These are phyloP conservation scores for Leptosphaerulina australis DNA, from an alignment of 2,329 filamentous ascomycete species.

Conservation along the genomic window DNA sequence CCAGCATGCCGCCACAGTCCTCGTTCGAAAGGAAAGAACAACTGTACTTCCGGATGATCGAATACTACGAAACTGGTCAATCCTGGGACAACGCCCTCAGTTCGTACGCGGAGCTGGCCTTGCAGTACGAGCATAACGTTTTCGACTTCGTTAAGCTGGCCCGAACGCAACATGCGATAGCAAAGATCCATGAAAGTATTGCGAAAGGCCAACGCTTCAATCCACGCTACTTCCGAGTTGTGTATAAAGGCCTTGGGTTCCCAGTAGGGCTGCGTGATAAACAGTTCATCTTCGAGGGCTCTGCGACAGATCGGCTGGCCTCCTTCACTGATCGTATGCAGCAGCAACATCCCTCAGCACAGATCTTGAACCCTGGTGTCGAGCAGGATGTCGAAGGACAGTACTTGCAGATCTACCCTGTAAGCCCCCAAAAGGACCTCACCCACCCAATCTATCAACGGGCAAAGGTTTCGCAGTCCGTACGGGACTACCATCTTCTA, in stretches of 20 bases:
- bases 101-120: conserved; percentile 87
- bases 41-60: conserved; percentile 93
- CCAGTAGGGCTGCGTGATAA: conserved; percentile 81
- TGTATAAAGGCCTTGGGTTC: conserved; percentile 89
- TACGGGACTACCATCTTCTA: conserved; percentile 84
- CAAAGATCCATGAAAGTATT: conserved; percentile 87
- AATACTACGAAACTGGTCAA: conserved; percentile 90
- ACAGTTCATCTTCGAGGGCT: conserved; percentile 88
- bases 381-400: conserved; percentile 87
- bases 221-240: conserved; percentile 88
- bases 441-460: conserved; percentile 85
- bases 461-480: conserved; percentile 78
- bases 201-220: conserved; percentile 78
- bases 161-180: conserved; percentile 85
- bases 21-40: conserved; percentile 92
- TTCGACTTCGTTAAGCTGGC: conserved; percentile 94
- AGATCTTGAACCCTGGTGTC: conserved; percentile 73
- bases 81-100: conserved; percentile 88
- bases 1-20: conserved; percentile 79
- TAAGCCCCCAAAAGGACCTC: conserved; percentile 83
- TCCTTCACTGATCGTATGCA: conserved; percentile 92
- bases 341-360: conserved; percentile 83
- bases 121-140: conserved; percentile 86
- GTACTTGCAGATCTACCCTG: conserved; percentile 79
- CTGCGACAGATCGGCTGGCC: conserved; percentile 74